Evolutionary conservation across 192 early-diverging fungal species (phyloP), one percentile per base, ranked within the genome.

Genomic region (Fimicolochytrium jonesii): DNA sequence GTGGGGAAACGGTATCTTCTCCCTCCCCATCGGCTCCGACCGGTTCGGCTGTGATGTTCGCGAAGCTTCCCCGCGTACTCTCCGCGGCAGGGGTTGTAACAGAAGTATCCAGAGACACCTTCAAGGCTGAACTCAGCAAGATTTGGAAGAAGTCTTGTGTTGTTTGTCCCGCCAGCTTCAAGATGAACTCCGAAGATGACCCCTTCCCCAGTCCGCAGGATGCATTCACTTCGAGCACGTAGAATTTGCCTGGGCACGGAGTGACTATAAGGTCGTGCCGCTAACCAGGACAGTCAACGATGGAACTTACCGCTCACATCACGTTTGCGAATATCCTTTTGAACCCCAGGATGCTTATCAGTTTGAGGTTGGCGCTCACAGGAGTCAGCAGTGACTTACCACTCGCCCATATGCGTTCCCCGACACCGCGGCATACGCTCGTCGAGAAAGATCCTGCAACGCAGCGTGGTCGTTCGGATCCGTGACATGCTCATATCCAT

Each of bases 141-240:
- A 72, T 72, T 52, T 69, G 57, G 67, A 72, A 72, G 34, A 72
- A 72, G 52, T 72, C 70, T 41, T 72, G 58, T n/a, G 61, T 72
- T 31, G 70, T 69, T 50, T 72, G 70, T 17, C 70, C 70, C 17
- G 70, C 70, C 37, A 72, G 70, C 45, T 70, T 31, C 18, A 72
- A 60, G 33, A 72, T 72, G 34, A 72, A 72, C 17, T 72, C 70
- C 10, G 70, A 72, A 4, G 69, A 71, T 5, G 55, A 52, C 13
- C 69, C 69, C 36, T 71, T 71, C 35, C 69, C 69, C n/a, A 71
- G 69, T 5, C 69, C 69, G 59, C 69, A 71, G 22, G 55, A 59
- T 2, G 69, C 69, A 31, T 71, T 71, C 32, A 71, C 69, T 57
- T 71, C 69, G 7, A 71, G 52, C 0, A 71, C 69, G 42, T 71